A percentile compares a stretch with the other conserved stretches of the same genome.
phyloP scores from a whole-genome alignment of 768 basidiomycete genomes.

The Termitomyces sp. region DNA sequence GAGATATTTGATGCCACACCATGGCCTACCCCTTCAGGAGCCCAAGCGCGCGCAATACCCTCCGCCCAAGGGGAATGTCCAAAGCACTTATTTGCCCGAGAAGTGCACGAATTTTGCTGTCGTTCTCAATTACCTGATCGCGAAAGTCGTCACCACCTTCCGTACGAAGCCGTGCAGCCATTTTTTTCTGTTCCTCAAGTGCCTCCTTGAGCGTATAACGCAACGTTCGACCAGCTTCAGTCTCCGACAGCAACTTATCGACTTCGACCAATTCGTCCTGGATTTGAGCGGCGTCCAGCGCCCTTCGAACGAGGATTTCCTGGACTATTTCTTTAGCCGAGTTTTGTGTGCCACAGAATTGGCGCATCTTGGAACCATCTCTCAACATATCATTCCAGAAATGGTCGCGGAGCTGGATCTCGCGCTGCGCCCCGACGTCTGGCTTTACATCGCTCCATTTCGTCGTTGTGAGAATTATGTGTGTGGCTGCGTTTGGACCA shows the following conservation, averaged over 20 bases:
- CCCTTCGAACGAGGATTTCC: conserved; percentile 12
- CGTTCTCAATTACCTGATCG: conserved; percentile 16
- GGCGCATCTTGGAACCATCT: conserved; percentile 24
- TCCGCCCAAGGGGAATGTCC: conserved; percentile 22
- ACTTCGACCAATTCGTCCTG: conserved; percentile 24
- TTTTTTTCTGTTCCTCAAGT: conserved; percentile 10
- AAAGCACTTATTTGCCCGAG: conserved; percentile 20
- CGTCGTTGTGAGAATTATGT: conserved; percentile 21
- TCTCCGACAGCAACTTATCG: conserved; percentile 20
- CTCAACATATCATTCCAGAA: conserved; percentile 29
- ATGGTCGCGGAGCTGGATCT: conserved; percentile 22
- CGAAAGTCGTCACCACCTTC: conserved; percentile 12
- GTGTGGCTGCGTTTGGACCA: conserved; percentile 7
- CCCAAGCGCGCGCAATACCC: not conserved
- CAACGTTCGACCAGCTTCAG: conserved; percentile 18
- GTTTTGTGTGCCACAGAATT: conserved; percentile 17
- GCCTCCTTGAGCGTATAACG: conserved; percentile 18
- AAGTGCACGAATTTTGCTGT: conserved; percentile 20
- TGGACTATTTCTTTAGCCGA: conserved; percentile 29
- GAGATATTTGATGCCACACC: too few relatives aligned
- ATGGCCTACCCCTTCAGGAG: not conserved
- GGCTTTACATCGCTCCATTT: conserved; percentile 34
- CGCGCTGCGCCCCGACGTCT: conserved; percentile 22
- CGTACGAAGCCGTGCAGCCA: conserved; percentile 7
- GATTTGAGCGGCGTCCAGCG: conserved; percentile 20